These are phyloP conservation scores for Larix sibirica DNA, from an alignment of 83 land plant genomes.

Conservation along the genomic window DNA sequence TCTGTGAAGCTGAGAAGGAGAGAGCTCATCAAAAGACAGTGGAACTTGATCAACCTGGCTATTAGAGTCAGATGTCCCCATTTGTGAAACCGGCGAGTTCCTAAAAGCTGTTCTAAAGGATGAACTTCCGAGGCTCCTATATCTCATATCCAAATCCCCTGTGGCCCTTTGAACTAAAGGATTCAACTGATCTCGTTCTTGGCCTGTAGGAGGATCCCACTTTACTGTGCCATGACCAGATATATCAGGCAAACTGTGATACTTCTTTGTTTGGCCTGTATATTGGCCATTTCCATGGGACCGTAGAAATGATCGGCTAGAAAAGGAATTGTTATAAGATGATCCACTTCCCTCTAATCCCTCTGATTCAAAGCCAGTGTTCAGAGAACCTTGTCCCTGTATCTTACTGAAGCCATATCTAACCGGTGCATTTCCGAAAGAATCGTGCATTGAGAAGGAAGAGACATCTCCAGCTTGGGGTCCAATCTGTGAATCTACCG, in stretches of 20 bases:
- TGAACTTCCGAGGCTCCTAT: constrained; percentile 1
- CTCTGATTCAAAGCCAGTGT: constrained; percentile 2
- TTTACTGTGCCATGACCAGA: constrained; percentile 31
- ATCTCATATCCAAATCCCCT: constrained; percentile 39
- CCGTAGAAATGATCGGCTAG: constrained; percentile 14
- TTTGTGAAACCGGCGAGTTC: constrained; percentile 15
- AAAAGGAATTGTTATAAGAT: constrained; percentile 27
- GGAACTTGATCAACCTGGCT: constrained; percentile 42
- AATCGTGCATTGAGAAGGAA: constrained; percentile 24
- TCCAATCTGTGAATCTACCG: constrained; percentile 20
- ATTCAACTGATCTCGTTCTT: constrained; percentile 27
- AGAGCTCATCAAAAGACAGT: constrained; percentile 68
- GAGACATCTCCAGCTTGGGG: constrained; percentile 16
- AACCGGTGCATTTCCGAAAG: constrained; percentile 5
- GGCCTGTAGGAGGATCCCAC: constrained; percentile 26
- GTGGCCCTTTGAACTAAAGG: constrained; percentile 45
- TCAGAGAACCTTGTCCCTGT: not conserved
- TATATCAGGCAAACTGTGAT: constrained; percentile 69
- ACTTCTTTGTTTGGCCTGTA: constrained; percentile 49
- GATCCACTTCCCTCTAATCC: constrained; percentile 30
- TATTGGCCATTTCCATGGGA: constrained; percentile 17
- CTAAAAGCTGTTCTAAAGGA: constrained; percentile 17
- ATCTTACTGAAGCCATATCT: constrained; percentile 17
- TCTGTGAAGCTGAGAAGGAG: constrained; percentile 60
- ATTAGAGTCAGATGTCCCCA: constrained; percentile 10